These are phyloP conservation scores for Neonectria hederae DNA, from an alignment of 2,329 filamentous ascomycete genomes.

Conservation along the genomic window DNA sequence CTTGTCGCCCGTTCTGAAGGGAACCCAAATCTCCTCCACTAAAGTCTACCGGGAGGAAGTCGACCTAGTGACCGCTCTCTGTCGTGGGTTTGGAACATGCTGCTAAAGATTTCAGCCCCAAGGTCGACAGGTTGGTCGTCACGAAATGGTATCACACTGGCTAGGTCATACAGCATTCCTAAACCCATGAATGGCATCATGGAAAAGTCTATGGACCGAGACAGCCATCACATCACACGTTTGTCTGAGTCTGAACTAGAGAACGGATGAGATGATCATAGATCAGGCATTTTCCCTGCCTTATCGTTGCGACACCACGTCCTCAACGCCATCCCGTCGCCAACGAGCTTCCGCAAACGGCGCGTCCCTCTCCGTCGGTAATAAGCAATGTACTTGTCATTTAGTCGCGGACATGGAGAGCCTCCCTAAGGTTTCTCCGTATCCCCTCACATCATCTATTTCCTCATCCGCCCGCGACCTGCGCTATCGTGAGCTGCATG, in stretches of 20 bases:
- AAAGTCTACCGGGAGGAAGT: too few species aligned
- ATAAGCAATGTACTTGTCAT: not conserved
- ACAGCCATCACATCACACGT: not conserved
- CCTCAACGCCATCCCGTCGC: too few species aligned
- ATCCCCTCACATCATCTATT: not conserved
- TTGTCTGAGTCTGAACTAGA: not conserved
- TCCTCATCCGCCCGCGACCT: conserved; percentile 9
- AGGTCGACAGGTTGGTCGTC: not conserved
- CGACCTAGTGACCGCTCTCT: too few species aligned
- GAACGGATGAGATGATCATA: not conserved
- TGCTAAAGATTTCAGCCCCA: not conserved
- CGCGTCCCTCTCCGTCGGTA: not conserved
- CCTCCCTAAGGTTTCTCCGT: conserved; percentile 3
- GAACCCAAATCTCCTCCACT: not conserved
- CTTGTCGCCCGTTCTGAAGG: not conserved
- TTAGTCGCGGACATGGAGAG: not conserved
- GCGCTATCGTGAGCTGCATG: conserved; percentile 29
- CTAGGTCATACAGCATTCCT: not conserved
- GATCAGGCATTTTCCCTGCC: not conserved
- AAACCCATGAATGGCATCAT: not conserved
- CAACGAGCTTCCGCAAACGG: too few species aligned
- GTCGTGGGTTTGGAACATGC: not conserved
- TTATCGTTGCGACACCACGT: not conserved
- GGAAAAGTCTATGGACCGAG: not conserved
- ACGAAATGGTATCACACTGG: not conserved